Evolutionary conservation across 768 basidiomycete genomes (phyloP).

Genomic region (Suillus brevipes): DNA sequence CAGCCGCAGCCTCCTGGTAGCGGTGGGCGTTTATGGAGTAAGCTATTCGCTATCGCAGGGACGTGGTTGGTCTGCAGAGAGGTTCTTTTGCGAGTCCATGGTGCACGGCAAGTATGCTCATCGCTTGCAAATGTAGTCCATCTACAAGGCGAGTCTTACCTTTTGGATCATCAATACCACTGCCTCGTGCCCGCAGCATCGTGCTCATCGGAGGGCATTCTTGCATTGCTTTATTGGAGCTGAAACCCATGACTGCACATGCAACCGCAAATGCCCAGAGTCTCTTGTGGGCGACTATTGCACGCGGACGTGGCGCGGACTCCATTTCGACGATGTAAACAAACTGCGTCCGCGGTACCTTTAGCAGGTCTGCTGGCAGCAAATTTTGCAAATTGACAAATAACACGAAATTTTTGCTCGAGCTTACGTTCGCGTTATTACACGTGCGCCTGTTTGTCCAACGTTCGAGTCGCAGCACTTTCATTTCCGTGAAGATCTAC

Average conservation of each 20-base stretch:
- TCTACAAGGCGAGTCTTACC: background rate
- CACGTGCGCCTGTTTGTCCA: background rate
- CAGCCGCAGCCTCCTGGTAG: background rate
- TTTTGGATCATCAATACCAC: background rate
- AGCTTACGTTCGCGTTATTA: background rate
- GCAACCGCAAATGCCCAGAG: background rate
- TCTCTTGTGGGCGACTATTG: background rate
- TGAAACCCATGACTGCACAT: background rate
- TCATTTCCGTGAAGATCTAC: background rate
- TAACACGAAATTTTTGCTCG: background rate
- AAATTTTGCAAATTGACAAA: background rate
- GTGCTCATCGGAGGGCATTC: background rate
- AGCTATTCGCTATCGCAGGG: background rate
- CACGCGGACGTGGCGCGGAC: slow-evolving; percentile 2
- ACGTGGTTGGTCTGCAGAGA: background rate
- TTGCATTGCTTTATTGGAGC: background rate
- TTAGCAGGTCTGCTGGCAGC: background rate
- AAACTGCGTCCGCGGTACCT: background rate
- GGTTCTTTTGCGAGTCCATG: background rate
- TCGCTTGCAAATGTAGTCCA: background rate
- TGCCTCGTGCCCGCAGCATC: background rate
- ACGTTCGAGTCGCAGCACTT: background rate
- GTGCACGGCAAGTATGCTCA: background rate
- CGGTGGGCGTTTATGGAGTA: background rate
- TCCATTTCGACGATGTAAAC: background rate